Base-by-base conservation (phyloP, 2,329 filamentous ascomycete genomes). In the Trichoderma cornu-damae region DNA sequence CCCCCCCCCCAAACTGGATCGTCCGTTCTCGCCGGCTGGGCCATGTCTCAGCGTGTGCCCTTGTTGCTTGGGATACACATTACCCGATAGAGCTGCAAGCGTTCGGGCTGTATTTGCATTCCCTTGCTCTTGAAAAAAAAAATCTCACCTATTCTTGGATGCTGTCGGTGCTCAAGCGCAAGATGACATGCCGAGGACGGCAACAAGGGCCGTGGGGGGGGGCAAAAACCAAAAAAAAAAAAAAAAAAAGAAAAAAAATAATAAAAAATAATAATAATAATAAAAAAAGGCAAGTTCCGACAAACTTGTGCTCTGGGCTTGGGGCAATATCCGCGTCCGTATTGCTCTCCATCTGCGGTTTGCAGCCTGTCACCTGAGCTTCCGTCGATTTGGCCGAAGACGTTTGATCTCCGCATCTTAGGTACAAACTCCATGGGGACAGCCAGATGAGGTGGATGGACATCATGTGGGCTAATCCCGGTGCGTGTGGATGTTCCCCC, bases 21-120 rank as follows among this genome's bases (percentile, higher is more conserved):
- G 38, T 51, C 54, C 46, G 47, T 51, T 44, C 38, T 51, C 46
- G 35, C 54, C 51, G 54, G 38, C 38, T 57, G 54, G 35, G 42
- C 32, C 9, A 43, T 51, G 54, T 57, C 54, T 57, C 47, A 57
- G 20, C 11, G 18, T 30, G n/a, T 32, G 52, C 22, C 52, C 52
- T 46, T 47, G 52, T 55, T 55, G 52, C 52, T 55, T 37, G 22
- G 52, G 52, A 55, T 55, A 55, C 52, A n/a, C n/a, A n/a, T n/a
- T 30, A 20, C 42, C 32, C 42, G 22, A 38, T 46, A 28, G 24
- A 32, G n/a, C 53, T 35, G 53, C 53, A 57, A 57, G 53, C 53
- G 37, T 49, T n/a, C n/a, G n/a, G n/a, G 18, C 44, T 40, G 40
- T n/a, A n/a, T 22, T 26, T 32, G 44, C 53, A 57, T 57, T 57